A percentile compares a stretch with the other conserved stretches of the same genome.
These are phyloP conservation scores for Coemansia furcata DNA, from an alignment of 192 early-diverging fungal genomes.

Conservation along the genomic window DNA sequence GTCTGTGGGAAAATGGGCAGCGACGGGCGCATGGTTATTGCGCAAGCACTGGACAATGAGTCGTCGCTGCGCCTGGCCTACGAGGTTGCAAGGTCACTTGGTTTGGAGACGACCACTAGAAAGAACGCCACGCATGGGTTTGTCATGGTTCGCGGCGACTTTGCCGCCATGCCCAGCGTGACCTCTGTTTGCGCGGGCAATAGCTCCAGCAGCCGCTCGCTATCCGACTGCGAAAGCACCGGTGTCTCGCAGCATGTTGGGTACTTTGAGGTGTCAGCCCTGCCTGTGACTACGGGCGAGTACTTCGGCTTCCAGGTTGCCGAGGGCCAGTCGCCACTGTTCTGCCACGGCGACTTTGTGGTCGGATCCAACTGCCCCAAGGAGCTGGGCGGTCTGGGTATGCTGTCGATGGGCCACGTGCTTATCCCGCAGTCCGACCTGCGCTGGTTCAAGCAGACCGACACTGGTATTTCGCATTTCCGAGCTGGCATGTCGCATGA, in stretches of 20 bases:
- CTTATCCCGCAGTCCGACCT: conserved; percentile 96
- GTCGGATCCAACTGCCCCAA: conserved; percentile 72
- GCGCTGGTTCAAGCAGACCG: conserved; percentile 96
- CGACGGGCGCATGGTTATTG: conserved; percentile 19
- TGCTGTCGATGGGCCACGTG: conserved; percentile 99
- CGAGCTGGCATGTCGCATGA: conserved; percentile 97
- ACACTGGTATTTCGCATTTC: conserved; percentile 96
- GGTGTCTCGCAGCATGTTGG: not conserved
- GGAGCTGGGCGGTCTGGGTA: conserved; percentile 95
- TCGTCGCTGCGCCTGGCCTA: conserved; percentile 39
- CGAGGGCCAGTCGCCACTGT: conserved; percentile 43
- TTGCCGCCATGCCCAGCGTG: conserved; percentile 19
- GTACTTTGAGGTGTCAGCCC: conserved; percentile 24
- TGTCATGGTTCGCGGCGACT: conserved; percentile 27
- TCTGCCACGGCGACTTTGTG: conserved; percentile 54
- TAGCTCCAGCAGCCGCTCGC: not conserved
- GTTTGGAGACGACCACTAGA: conserved; percentile 31
- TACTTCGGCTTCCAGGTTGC: conserved; percentile 53
- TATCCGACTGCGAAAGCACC: not conserved
- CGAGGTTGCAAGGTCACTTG: conserved; percentile 43
- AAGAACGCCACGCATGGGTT: conserved; percentile 26
- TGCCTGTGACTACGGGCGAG: conserved; percentile 9
- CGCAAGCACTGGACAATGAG: conserved; percentile 26
- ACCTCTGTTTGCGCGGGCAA: conserved; percentile 14
- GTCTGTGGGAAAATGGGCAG: conserved; percentile 25